Evolutionary conservation across 805 yeast genomes (phyloP), one percentile per base, ranked within the genome.

Genomic region (Cyberlindnera suaveolens): DNA sequence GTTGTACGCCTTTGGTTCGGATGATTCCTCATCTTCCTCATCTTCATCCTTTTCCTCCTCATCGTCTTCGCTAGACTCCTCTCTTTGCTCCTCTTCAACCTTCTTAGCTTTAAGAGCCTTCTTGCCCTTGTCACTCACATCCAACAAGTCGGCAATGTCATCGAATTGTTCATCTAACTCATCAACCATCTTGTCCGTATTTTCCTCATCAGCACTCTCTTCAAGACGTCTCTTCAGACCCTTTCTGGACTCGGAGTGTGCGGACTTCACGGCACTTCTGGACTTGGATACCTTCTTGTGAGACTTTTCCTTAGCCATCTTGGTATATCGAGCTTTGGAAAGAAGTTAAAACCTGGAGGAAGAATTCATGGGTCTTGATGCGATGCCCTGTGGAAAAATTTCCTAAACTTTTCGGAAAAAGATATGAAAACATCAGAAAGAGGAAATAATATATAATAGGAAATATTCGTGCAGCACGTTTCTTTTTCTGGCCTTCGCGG

Each of bases 121-220:
- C 45, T 33, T 49, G 41, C 20, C 46, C 36, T 38, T 50, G 59
- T 58, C 62, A 49, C 67, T 75, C 16, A 74, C 70, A 5, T 76
- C 80, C 42, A 78, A 63, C 42, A 78, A 63, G 20, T 65, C 71
- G 3, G 80, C 77, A 38, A 78, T 78, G 49, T 77, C 84, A 49
- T 71, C 77, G 50, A 70, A 78, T 44, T 78, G 79, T 6, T 70
- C 70, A 61, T 78, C 82, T 29, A 77, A 61, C 51, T 75, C 76
- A 39, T 73, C 72, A n/a, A 77, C 75, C 42, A 71, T 58, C 48
- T 68, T 60, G 43, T 72, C 76, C 36, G 67, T 71, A 27, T 57
- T 60, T 34, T 59, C 67, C 18, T 57, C 65, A 10, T 53, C 59
- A 33, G 53, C 62, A 38, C 43, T 48, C 43, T 63, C 66, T 41